These are phyloP conservation scores for Thielaviopsis euricoi DNA, from an alignment of 2,329 filamentous ascomycete genomes.

Conservation along the genomic window DNA sequence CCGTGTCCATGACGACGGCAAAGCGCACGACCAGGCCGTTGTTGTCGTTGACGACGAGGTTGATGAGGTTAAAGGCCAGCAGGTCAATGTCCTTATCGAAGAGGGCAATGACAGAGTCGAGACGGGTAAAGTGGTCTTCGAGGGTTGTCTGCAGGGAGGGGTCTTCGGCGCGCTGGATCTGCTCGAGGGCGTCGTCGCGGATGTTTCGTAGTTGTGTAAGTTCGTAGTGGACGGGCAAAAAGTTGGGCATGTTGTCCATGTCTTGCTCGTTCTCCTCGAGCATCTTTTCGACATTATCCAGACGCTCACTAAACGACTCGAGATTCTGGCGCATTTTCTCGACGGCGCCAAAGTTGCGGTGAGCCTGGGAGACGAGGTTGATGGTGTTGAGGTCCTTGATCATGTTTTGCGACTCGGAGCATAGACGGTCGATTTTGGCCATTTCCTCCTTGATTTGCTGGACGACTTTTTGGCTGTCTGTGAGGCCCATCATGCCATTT, in stretches of 20 bases:
- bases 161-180: constrained; percentile 68
- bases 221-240: constrained; percentile 80
- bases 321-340: constrained; percentile 86
- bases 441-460: constrained; percentile 94
- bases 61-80: constrained; percentile 79
- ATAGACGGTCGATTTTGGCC: constrained; percentile 95
- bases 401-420: constrained; percentile 93
- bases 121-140: constrained; percentile 71
- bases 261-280: constrained; percentile 72
- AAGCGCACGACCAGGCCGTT: constrained; percentile 79
- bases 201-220: constrained; percentile 86
- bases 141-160: constrained; percentile 62
- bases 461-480: constrained; percentile 80
- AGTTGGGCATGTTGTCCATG: constrained; percentile 76
- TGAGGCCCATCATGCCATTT: constrained; percentile 75
- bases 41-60: constrained; percentile 71
- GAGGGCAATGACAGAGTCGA: constrained; percentile 81
- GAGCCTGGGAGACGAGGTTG: constrained; percentile 81
- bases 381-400: constrained; percentile 92
- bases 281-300: constrained; percentile 61
- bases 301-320: constrained; percentile 66
- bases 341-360: constrained; percentile 88
- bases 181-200: constrained; percentile 88
- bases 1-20: constrained; percentile 81
- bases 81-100: constrained; percentile 91